A percentile compares a stretch with the other conserved stretches of the same genome.
Conservation (phyloP, 257 asterid genomes). For the Solanum ossicruentum region DNA sequence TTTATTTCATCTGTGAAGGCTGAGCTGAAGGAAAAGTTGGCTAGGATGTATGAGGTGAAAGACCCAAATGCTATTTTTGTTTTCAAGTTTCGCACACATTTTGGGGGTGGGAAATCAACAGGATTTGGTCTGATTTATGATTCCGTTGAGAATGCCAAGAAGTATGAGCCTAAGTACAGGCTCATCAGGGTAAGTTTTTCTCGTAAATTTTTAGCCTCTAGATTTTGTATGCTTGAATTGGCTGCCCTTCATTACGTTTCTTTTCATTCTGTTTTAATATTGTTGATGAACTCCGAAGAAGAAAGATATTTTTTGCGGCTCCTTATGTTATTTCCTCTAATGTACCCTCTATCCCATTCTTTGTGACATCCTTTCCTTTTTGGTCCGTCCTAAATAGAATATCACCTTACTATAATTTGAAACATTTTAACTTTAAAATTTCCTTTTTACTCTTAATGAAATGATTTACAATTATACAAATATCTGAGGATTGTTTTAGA, state of each 20-base stretch:
- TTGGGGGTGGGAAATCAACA: constrained; percentile 13
- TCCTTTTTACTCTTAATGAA: too few species aligned
- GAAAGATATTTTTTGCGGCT: background rate
- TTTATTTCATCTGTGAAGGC: background rate
- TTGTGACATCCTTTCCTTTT: too few species aligned
- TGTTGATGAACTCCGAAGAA: background rate
- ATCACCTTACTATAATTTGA: too few species aligned
- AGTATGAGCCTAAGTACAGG: constrained; percentile 11
- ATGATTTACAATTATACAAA: too few species aligned
- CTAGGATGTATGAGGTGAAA: constrained; percentile 10
- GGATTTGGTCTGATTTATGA: constrained; percentile 12
- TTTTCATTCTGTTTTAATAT: background rate
- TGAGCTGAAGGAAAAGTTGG: constrained; percentile 7
- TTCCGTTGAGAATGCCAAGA: constrained; percentile 11
- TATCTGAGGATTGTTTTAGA: too few species aligned
- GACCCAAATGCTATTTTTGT: constrained; percentile 8
- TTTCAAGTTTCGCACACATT: constrained; percentile 10
- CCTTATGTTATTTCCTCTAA: background rate
- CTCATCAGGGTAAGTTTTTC: constrained; percentile 7
- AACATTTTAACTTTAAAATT: too few species aligned
- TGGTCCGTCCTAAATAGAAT: too few species aligned
- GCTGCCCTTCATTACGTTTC: background rate
- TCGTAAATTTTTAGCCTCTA: background rate
- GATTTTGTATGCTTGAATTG: background rate
- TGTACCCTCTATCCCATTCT: background rate